Conservation (phyloP, 179 eudicot species). For the Spinacia oleracea region DNA sequence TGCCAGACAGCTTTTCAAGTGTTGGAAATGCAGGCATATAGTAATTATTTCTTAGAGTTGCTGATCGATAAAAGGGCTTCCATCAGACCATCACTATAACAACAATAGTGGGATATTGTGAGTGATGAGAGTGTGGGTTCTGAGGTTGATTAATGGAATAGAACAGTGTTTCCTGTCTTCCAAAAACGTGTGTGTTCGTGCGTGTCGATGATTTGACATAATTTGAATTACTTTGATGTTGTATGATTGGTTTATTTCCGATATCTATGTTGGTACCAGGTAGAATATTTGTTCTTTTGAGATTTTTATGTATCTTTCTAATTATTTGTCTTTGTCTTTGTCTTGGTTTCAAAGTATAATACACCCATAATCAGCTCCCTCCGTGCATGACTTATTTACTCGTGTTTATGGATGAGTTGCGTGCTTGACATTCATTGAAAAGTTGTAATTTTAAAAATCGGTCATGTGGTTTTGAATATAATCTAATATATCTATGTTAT, state of each 20-base stretch:
- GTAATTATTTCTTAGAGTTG: not conserved
- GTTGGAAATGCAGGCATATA: conserved; percentile 2
- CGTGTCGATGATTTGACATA: not conserved
- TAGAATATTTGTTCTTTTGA: not conserved
- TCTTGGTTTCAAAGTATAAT: no score
- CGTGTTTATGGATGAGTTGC: no score
- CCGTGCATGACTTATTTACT: no score
- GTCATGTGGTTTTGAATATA: no score
- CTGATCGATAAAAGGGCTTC: not conserved
- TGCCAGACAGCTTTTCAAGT: conserved; percentile 21
- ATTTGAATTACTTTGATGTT: not conserved
- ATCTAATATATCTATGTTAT: no score
- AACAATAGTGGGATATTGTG: not conserved
- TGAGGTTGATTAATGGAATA: conserved; percentile 8
- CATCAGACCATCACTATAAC: conserved; percentile 6
- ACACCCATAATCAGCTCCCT: no score
- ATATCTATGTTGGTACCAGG: not conserved
- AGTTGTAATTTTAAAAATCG: no score
- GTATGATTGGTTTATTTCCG: not conserved
- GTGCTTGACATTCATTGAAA: no score
- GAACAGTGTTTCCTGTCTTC: conserved; percentile 8
- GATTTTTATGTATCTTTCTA: no score
- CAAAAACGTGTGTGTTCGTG: conserved; percentile 4
- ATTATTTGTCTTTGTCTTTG: no score
- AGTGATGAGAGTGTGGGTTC: not conserved